Percentiles rank a stretch among this genome's conserved stretches.
Evolutionary conservation across 2,329 filamentous ascomycete species (phyloP).

Genomic region (Magnaporthiopsis incrustans): DNA sequence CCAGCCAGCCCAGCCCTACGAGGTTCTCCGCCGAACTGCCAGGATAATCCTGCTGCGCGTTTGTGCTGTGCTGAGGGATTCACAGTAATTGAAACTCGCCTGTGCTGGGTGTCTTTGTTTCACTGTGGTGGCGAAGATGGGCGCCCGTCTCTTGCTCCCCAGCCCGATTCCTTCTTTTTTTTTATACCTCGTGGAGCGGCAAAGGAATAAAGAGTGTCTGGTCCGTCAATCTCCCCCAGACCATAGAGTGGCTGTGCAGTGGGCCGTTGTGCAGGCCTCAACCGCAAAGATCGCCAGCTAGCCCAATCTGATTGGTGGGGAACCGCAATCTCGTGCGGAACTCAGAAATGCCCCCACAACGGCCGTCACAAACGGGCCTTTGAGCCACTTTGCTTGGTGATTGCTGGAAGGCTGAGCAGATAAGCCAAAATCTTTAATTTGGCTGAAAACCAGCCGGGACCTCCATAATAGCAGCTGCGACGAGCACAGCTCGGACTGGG

Average conservation of each 20-base stretch:
- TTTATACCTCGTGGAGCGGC: neutral
- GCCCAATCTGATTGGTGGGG: neutral
- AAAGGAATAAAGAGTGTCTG: neutral
- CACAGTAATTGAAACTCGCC: too few species aligned
- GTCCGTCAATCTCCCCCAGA: neutral
- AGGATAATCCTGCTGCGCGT: too few species aligned
- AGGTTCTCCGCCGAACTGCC: too few species aligned
- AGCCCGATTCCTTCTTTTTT: too few species aligned
- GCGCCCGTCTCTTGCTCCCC: too few species aligned
- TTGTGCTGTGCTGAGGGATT: too few species aligned
- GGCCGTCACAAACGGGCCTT: neutral
- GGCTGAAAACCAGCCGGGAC: neutral
- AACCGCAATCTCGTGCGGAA: neutral
- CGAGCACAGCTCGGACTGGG: neutral
- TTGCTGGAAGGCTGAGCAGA: neutral
- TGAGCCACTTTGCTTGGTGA: neutral
- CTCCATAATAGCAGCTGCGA: neutral
- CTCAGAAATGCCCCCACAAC: neutral
- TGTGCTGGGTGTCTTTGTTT: too few species aligned
- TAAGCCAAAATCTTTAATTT: neutral
- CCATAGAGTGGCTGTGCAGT: neutral
- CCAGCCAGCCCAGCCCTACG: neutral
- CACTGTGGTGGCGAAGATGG: too few species aligned
- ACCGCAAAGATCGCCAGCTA: neutral
- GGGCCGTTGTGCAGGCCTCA: too few species aligned